These are phyloP conservation scores for Rhododendron molle DNA, from an alignment of 148 eudicot genomes.

Conservation along the genomic window DNA sequence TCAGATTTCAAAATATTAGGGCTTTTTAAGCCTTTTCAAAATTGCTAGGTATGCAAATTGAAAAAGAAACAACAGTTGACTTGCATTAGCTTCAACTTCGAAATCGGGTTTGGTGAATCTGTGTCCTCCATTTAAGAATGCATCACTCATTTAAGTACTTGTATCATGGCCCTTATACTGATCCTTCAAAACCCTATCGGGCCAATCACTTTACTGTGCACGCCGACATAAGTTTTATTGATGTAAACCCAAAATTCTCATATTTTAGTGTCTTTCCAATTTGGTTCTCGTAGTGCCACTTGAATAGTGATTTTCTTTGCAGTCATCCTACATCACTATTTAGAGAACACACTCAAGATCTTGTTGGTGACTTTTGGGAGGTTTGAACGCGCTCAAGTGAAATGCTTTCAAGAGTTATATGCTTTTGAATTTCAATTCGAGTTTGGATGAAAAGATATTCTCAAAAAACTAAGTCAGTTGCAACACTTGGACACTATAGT, in stretches of 20 bases:
- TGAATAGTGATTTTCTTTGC: neutral
- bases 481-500: no score
- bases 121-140: constrained; percentile 15
- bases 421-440: no score
- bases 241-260: neutral
- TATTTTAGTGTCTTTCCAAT: neutral
- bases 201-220: neutral
- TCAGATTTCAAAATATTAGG: no score
- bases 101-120: constrained; percentile 37
- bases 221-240: neutral
- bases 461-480: no score
- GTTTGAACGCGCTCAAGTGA: neutral
- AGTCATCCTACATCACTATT: neutral
- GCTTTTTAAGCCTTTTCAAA: no score
- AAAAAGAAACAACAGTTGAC: constrained; percentile 40
- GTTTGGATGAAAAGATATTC: no score
- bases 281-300: neutral
- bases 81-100: constrained; percentile 44
- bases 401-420: neutral
- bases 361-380: neutral
- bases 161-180: neutral
- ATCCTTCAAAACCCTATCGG: neutral
- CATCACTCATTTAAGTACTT: neutral
- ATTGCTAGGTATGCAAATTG: no score
- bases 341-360: neutral